These are phyloP conservation scores for Venturia asperata DNA, from an alignment of 2,329 filamentous ascomycete genomes.

Conservation along the genomic window DNA sequence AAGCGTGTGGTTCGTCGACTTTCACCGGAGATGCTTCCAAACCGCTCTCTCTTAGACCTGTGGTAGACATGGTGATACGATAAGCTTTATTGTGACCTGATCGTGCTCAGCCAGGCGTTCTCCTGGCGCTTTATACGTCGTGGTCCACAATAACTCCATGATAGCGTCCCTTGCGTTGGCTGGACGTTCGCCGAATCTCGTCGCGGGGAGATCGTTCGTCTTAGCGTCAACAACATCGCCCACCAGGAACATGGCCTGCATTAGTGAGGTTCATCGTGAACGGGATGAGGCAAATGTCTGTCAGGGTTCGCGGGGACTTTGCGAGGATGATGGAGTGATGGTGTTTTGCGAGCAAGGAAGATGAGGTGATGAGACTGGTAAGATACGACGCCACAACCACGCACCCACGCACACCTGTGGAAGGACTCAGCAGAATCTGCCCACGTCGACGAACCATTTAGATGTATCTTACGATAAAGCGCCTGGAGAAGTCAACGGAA, in stretches of 20 bases:
- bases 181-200: not conserved
- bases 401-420: too few species aligned
- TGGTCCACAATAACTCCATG: not conserved
- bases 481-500: not conserved
- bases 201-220: not conserved
- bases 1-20: not conserved
- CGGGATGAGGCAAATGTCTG: not conserved
- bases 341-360: not conserved
- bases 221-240: not conserved
- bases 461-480: not conserved
- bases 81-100: not conserved
- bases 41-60: not conserved
- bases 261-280: not conserved
- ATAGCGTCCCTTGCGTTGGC: not conserved
- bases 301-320: not conserved
- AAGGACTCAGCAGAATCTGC: too few species aligned
- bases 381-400: not conserved
- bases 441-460: not conserved
- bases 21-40: not conserved
- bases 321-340: not conserved
- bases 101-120: not conserved
- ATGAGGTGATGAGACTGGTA: not conserved
- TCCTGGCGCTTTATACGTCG: not conserved
- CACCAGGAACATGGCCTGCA: not conserved
- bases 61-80: not conserved